Evolutionary conservation across 192 early-diverging fungal genomes (phyloP).

Genomic region (Podila horticola): DNA sequence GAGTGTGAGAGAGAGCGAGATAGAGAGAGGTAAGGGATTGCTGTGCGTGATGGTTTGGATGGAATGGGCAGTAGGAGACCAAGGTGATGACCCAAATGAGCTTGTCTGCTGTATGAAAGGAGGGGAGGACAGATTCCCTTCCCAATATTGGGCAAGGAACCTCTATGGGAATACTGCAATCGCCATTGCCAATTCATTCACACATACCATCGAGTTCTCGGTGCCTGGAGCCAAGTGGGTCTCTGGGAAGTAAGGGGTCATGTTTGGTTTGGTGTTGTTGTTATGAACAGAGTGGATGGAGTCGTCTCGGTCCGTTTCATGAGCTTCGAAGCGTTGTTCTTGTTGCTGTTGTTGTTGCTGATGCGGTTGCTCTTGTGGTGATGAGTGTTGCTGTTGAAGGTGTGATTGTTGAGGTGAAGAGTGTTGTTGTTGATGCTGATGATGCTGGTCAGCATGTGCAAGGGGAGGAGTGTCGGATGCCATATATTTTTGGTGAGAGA

Average conservation of each 20-base stretch:
- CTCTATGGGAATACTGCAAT: not conserved
- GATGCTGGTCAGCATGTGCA: constrained; percentile 18
- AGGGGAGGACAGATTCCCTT: too few species aligned
- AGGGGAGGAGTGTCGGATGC: constrained; percentile 39
- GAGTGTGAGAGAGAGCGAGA: not conserved
- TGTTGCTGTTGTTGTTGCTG: constrained; percentile 1
- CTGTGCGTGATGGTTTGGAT: too few species aligned
- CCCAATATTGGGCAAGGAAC: too few species aligned
- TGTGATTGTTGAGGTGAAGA: not conserved
- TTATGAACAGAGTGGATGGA: not conserved
- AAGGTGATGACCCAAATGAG: too few species aligned
- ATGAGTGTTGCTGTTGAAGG: not conserved
- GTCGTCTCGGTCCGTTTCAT: not conserved
- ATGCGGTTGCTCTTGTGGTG: constrained; percentile 1
- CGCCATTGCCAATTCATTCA: not conserved
- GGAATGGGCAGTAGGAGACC: too few species aligned
- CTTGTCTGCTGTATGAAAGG: too few species aligned
- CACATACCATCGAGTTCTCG: constrained; percentile 1
- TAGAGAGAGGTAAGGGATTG: not conserved
- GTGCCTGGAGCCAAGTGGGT: not conserved
- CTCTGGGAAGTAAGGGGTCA: not conserved
- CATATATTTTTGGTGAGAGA: constrained; percentile 10
- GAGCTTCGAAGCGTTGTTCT: not conserved
- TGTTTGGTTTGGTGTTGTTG: not conserved
- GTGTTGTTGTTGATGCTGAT: constrained; percentile 3